Percentiles rank a stretch among this genome's conserved stretches.
Conservation (phyloP, 169 alveolate genomes). For the Cryptosporidium andersoni region DNA sequence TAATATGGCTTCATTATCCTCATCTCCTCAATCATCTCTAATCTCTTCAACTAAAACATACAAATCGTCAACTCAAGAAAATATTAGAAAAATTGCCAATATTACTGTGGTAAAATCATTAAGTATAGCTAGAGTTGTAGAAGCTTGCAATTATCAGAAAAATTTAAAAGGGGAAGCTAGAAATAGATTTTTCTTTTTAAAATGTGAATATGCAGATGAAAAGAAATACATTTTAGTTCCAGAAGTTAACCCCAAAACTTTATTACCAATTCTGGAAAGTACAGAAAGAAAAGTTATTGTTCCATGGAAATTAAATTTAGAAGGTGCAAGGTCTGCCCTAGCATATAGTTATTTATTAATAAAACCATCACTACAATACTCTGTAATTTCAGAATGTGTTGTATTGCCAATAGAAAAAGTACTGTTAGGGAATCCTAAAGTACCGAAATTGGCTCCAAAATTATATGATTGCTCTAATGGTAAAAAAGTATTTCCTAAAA, state of each 20-base stretch:
- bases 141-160: constrained; percentile 34
- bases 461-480: constrained; percentile 46
- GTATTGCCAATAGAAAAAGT: constrained; percentile 29
- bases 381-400: constrained; percentile 24
- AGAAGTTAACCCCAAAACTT: constrained; percentile 8
- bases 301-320: constrained; percentile 40
- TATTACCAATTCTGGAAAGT: constrained; percentile 7
- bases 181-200: constrained; percentile 28
- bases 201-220: constrained; percentile 20
- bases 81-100: constrained; percentile 1
- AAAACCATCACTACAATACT: constrained; percentile 20
- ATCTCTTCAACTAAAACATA: constrained; percentile 17
- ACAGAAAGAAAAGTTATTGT: constrained; percentile 9
- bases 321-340: constrained; percentile 63
- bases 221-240: constrained; percentile 38
- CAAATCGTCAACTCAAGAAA: neutral
- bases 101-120: constrained; percentile 30
- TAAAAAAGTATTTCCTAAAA: constrained; percentile 2
- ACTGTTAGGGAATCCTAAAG: constrained; percentile 28
- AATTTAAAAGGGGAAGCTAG: constrained; percentile 35
- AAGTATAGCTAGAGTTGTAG: constrained; percentile 53
- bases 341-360: constrained; percentile 21
- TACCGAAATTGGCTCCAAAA: constrained; percentile 9
- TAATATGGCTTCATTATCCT: too few species aligned
- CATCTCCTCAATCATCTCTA: constrained; percentile 6